phyloP scores from a whole-genome alignment of 257 asterid species.

The Striga asiatica region DNA sequence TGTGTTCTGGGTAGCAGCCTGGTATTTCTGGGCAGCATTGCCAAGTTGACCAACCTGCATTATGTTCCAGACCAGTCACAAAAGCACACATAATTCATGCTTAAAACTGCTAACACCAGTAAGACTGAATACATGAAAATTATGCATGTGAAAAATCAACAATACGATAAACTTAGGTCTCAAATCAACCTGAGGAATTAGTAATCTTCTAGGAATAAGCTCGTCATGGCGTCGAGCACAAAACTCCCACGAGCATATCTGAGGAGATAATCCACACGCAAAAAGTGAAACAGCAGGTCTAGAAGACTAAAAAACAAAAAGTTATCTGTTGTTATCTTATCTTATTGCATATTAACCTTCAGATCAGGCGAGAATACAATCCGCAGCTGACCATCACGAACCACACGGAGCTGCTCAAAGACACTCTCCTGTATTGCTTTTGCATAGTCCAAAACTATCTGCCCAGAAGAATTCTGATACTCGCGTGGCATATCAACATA shows the following conservation, averaged over 20 bases:
- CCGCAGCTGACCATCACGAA: slow-evolving; percentile 98
- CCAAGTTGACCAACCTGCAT: slow-evolving; percentile 92
- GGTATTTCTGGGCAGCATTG: slow-evolving; percentile 92
- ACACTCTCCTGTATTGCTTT: slow-evolving; percentile 98
- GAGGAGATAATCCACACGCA: slow-evolving; percentile 11
- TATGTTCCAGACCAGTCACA: background rate
- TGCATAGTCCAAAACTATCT: slow-evolving; percentile 83
- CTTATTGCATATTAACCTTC: slow-evolving; percentile 40
- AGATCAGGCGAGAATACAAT: slow-evolving; percentile 88
- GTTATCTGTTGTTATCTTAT: background rate
- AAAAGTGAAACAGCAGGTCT: slow-evolving; percentile 8
- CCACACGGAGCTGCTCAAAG: slow-evolving; percentile 97
- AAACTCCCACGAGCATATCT: slow-evolving; percentile 98
- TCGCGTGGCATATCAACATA: slow-evolving; percentile 97
- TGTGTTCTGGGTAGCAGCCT: slow-evolving; percentile 73
- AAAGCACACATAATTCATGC: slow-evolving; percentile 2
- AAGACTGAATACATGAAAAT: background rate
- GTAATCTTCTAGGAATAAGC: slow-evolving; percentile 84
- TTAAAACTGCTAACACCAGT: background rate
- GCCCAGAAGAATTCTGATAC: slow-evolving; percentile 88
- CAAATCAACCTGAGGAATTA: slow-evolving; percentile 78
- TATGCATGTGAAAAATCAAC: background rate
- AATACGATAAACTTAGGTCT: background rate
- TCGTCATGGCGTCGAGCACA: slow-evolving; percentile 98
- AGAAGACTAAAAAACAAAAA: background rate